Conservation (phyloP, 2,329 filamentous ascomycete species). For the Cercospora canescens region DNA sequence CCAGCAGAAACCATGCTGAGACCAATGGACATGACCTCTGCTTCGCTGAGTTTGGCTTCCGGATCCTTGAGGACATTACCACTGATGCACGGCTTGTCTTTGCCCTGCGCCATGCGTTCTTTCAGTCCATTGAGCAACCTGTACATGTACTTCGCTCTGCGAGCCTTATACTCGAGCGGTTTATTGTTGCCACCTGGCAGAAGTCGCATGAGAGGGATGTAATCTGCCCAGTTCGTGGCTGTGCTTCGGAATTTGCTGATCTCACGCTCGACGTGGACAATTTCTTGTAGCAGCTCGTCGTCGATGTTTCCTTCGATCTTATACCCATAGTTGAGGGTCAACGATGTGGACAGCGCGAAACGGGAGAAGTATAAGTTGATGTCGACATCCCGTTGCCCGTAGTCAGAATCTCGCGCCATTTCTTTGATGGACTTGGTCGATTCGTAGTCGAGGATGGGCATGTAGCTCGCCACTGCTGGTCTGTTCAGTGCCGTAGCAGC, state of each 20-base stretch:
- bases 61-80: constrained; percentile 71
- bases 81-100: constrained; percentile 67
- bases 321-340: constrained; percentile 78
- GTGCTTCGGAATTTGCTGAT: constrained; percentile 76
- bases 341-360: constrained; percentile 73
- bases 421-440: constrained; percentile 71
- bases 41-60: constrained; percentile 67
- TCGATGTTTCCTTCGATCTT: constrained; percentile 71
- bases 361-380: constrained; percentile 73
- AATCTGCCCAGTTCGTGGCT: constrained; percentile 78
- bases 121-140: constrained; percentile 61
- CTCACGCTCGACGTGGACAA: constrained; percentile 71
- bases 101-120: constrained; percentile 61
- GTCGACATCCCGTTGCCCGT: constrained; percentile 65
- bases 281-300: constrained; percentile 68
- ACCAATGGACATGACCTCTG: constrained; percentile 77
- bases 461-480: constrained; percentile 73
- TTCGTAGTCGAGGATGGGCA: constrained; percentile 80
- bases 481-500: constrained; percentile 77
- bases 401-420: constrained; percentile 63
- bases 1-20: constrained; percentile 80
- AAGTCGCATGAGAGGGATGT: constrained; percentile 72
- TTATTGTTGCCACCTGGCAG: constrained; percentile 62
- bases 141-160: constrained; percentile 67
- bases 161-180: constrained; percentile 64